Conservation (phyloP, 1,139 yeast genomes). For the Scheffersomyces illinoinensis region DNA sequence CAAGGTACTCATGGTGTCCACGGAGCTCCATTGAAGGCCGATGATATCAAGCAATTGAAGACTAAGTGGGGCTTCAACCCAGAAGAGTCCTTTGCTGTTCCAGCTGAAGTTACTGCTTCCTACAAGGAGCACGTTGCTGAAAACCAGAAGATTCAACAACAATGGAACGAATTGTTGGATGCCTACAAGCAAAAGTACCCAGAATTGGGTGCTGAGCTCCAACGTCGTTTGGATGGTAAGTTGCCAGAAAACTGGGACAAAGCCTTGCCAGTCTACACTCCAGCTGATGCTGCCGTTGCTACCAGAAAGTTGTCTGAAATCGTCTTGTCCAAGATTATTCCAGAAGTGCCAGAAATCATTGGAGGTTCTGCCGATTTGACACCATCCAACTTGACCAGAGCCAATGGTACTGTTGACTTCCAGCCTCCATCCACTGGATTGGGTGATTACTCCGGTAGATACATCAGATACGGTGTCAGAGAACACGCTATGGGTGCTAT, state of each 20-base stretch:
- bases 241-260: conserved; percentile 86
- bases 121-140: conserved; percentile 59
- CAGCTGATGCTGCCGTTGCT: conserved; percentile 82
- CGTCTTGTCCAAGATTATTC: conserved; percentile 65
- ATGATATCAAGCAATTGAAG: conserved; percentile 89
- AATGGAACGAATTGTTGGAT: conserved; percentile 71
- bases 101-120: conserved; percentile 78
- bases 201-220: conserved; percentile 73
- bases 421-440: conserved; percentile 82
- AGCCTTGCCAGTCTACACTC: conserved; percentile 75
- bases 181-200: conserved; percentile 74
- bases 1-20: conserved; percentile 93
- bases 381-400: conserved; percentile 95
- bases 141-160: conserved; percentile 61
- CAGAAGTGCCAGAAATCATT: conserved; percentile 78
- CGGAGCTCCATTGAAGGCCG: conserved; percentile 95
- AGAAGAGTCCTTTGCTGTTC: conserved; percentile 73
- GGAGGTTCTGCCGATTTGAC: conserved; percentile 99
- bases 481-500: conserved; percentile 99
- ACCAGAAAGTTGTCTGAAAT: conserved; percentile 94
- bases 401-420: conserved; percentile 85
- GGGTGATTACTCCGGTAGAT: conserved; percentile 91
- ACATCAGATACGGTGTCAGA: conserved; percentile 98
- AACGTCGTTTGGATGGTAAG: conserved; percentile 78
- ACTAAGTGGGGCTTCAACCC: conserved; percentile 87